These are phyloP conservation scores for Thymus mandschuricus DNA, from an alignment of 257 asterid genomes.

Conservation along the genomic window DNA sequence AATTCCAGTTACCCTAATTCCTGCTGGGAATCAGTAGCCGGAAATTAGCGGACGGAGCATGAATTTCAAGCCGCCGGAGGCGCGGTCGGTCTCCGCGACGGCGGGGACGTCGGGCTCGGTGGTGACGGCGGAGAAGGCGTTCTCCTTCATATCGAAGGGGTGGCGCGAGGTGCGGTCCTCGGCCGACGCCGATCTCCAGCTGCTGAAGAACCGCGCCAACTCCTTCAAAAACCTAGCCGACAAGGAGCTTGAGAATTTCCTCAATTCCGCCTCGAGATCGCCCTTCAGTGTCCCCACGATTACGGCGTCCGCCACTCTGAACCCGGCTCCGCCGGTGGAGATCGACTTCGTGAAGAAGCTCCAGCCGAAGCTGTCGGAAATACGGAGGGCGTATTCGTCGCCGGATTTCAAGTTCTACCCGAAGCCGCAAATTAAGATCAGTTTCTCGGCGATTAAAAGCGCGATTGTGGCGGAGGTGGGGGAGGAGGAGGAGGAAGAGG, in stretches of 20 bases:
- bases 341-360: slow-evolving; percentile 83
- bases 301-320: slow-evolving; percentile 67
- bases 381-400: slow-evolving; percentile 84
- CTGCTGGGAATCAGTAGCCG: neutral
- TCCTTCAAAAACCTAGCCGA: slow-evolving; percentile 80
- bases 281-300: slow-evolving; percentile 69
- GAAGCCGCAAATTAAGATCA: slow-evolving; percentile 60
- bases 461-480: slow-evolving; percentile 83
- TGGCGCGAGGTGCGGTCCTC: slow-evolving; percentile 98
- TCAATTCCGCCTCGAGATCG: slow-evolving; percentile 83
- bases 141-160: slow-evolving; percentile 91
- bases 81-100: slow-evolving; percentile 50
- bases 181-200: slow-evolving; percentile 90
- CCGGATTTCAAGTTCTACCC: slow-evolving; percentile 80
- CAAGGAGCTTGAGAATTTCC: slow-evolving; percentile 81
- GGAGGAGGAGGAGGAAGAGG: slow-evolving; percentile 55
- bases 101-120: slow-evolving; percentile 40
- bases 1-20: slow-evolving; percentile 28
- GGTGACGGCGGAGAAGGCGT: slow-evolving; percentile 89
- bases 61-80: slow-evolving; percentile 69
- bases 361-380: slow-evolving; percentile 73
- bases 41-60: slow-evolving; percentile 20
- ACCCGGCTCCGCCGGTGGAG: slow-evolving; percentile 66
- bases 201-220: slow-evolving; percentile 82
- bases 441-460: slow-evolving; percentile 76